Evolutionary conservation across 768 basidiomycete species (phyloP).

Genomic region (Suillus ampliporus): DNA sequence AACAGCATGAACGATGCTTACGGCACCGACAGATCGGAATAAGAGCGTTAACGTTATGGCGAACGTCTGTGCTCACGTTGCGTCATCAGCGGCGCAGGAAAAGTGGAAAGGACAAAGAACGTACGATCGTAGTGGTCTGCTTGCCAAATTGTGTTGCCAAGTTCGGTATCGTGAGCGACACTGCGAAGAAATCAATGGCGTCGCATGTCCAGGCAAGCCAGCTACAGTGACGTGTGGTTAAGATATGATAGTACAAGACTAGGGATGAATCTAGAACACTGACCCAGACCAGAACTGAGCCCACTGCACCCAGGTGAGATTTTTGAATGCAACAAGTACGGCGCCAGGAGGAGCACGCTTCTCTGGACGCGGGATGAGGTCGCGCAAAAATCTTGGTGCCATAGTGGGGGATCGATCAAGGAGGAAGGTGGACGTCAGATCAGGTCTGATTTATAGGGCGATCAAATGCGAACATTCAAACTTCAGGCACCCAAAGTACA

Average conservation of each 20-base stretch:
- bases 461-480: neutral
- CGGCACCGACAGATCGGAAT: slow-evolving; percentile 84
- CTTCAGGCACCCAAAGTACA: neutral
- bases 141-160: slow-evolving; percentile 56
- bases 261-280: slow-evolving; percentile 8
- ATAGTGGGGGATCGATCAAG: slow-evolving; percentile 29
- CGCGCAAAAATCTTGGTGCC: slow-evolving; percentile 57
- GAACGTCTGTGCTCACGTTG: slow-evolving; percentile 52
- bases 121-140: slow-evolving; percentile 48
- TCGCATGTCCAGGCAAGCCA: slow-evolving; percentile 91
- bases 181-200: slow-evolving; percentile 87
- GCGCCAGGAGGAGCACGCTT: slow-evolving; percentile 41
- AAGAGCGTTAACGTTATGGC: slow-evolving; percentile 92
- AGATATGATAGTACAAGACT: neutral
- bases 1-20: slow-evolving; percentile 29
- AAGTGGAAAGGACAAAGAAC: slow-evolving; percentile 16
- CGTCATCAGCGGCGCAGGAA: slow-evolving; percentile 1
- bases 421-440: neutral
- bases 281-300: slow-evolving; percentile 66
- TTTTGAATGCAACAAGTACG: slow-evolving; percentile 47
- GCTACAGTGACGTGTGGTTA: slow-evolving; percentile 35
- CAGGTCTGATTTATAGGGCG: too few relatives aligned
- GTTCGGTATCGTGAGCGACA: slow-evolving; percentile 58
- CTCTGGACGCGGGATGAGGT: slow-evolving; percentile 56
- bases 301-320: slow-evolving; percentile 58